These are phyloP conservation scores for Alternaria incomplexa DNA, from an alignment of 2,329 filamentous ascomycete genomes.

Conservation along the genomic window DNA sequence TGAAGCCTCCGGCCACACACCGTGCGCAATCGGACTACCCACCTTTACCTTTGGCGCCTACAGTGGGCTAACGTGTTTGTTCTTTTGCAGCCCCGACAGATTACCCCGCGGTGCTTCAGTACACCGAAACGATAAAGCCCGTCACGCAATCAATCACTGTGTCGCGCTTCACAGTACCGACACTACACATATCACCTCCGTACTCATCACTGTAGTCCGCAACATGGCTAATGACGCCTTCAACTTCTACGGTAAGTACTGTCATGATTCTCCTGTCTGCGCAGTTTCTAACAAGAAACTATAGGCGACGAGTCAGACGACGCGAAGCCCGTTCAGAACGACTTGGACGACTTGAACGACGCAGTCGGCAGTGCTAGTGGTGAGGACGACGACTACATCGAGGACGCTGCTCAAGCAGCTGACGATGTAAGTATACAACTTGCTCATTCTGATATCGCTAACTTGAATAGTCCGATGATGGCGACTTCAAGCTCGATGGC, in stretches of 20 bases:
- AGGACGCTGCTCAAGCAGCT: constrained; percentile 3
- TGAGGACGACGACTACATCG: constrained; percentile 11
- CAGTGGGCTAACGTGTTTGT: neutral
- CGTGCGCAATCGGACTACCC: neutral
- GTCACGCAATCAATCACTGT: neutral
- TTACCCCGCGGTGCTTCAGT: neutral
- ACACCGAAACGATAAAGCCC: neutral
- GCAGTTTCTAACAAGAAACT: neutral
- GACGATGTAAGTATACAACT: constrained; percentile 5
- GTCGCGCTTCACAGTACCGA: neutral
- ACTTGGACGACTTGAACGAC: constrained; percentile 7
- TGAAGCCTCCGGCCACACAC: neutral
- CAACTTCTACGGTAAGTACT: constrained; percentile 21
- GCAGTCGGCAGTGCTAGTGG: constrained; percentile 8
- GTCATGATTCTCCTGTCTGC: neutral
- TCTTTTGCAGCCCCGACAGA: neutral
- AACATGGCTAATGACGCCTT: constrained; percentile 21
- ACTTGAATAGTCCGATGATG: constrained; percentile 16
- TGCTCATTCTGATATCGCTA: neutral
- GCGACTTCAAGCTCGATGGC: constrained; percentile 27
- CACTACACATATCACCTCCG: neutral
- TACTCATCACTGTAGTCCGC: neutral
- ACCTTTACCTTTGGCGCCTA: constrained; percentile 9
- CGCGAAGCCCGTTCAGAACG: constrained; percentile 6
- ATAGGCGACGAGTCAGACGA: constrained; percentile 19